Percentiles rank a stretch among this genome's conserved stretches.
These are phyloP conservation scores for Cordyceps fumosorosea DNA, from an alignment of 2,329 filamentous ascomycete genomes.

Conservation along the genomic window DNA sequence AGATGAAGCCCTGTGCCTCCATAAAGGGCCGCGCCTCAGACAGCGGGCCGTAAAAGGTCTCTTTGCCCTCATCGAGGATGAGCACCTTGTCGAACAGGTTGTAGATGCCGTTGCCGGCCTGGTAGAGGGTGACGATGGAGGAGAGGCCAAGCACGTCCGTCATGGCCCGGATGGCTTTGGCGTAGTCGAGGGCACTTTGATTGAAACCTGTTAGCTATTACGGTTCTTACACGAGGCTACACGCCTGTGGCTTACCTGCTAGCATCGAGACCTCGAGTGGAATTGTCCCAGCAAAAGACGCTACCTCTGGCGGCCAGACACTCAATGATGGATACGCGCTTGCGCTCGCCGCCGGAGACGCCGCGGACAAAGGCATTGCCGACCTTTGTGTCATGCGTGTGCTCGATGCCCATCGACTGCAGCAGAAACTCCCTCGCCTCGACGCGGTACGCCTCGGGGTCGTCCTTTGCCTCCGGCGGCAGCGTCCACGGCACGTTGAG, in stretches of 20 bases:
- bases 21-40: conserved; percentile 56
- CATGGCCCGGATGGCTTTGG: conserved; percentile 55
- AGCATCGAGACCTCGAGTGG: conserved; percentile 58
- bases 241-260: conserved; percentile 40
- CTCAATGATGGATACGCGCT: conserved; percentile 64
- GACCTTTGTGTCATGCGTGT: conserved; percentile 59
- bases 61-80: conserved; percentile 57
- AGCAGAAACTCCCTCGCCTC: conserved; percentile 49
- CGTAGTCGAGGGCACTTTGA: conserved; percentile 48
- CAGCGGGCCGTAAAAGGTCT: conserved; percentile 59
- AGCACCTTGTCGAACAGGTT: conserved; percentile 65
- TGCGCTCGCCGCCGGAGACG: conserved; percentile 62
- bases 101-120: conserved; percentile 65
- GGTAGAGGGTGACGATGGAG: conserved; percentile 60
- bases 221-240: neutral
- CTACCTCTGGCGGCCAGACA: conserved; percentile 50
- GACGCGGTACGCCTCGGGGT: conserved; percentile 37
- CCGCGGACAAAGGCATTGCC: conserved; percentile 61
- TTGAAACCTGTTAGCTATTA: neutral
- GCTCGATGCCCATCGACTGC: conserved; percentile 48
- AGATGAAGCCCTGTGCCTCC: conserved; percentile 58
- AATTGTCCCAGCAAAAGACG: conserved; percentile 63
- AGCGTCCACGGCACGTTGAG: conserved; percentile 48
- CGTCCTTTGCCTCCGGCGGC: conserved; percentile 34
- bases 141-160: conserved; percentile 55